Conservation (phyloP, 495 filamentous ascomycete species). For the Acidiella bohemica region DNA sequence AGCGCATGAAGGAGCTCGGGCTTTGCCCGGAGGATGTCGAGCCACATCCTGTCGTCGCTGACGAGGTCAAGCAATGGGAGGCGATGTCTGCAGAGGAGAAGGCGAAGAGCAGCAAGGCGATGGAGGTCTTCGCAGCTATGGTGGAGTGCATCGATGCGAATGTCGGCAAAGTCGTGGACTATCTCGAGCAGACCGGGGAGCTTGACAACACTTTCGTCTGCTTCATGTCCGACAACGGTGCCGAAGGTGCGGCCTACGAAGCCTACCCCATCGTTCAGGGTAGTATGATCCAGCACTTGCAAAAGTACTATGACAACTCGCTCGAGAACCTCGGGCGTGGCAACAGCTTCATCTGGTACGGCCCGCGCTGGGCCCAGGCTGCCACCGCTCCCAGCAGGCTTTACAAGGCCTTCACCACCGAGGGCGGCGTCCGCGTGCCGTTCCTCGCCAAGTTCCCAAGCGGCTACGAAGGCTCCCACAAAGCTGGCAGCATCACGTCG, state of each 20-base stretch:
- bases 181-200: conserved; percentile 42
- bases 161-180: conserved; percentile 44
- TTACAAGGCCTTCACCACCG: conserved; percentile 49
- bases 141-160: conserved; percentile 50
- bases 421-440: conserved; percentile 47
- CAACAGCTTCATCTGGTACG: conserved; percentile 54
- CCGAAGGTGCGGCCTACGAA: conserved; percentile 48
- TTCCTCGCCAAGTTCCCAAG: conserved; percentile 41
- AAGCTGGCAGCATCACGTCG: conserved; percentile 35
- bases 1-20: conserved; percentile 28
- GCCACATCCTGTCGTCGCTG: conserved; percentile 36
- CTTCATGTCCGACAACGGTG: conserved; percentile 55
- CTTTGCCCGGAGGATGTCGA: conserved; percentile 28
- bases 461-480: conserved; percentile 12
- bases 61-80: conserved; percentile 40
- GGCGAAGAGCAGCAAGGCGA: conserved; percentile 39
- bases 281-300: conserved; percentile 36
- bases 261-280: conserved; percentile 38
- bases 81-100: conserved; percentile 38
- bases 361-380: conserved; percentile 50
- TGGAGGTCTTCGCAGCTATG: conserved; percentile 54
- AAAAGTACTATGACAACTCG: conserved; percentile 50
- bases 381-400: conserved; percentile 49
- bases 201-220: conserved; percentile 51
- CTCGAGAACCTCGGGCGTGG: conserved; percentile 47